phyloP scores from a whole-genome alignment of 306 rosid genomes.

The Argentina anserina region DNA sequence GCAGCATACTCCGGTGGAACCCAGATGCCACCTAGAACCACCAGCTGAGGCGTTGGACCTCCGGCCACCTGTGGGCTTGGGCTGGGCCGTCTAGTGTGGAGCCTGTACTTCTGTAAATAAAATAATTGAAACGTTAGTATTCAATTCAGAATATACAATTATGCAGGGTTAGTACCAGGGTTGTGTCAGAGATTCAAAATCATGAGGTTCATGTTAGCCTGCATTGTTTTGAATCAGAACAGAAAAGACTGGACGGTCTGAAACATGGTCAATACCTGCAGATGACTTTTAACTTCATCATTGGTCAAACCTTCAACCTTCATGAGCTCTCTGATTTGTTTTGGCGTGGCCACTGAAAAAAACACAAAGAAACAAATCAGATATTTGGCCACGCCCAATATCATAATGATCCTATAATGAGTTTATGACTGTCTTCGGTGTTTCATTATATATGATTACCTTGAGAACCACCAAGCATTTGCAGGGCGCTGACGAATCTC shows the following conservation, averaged over 20 bases:
- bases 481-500: slow-evolving; percentile 92
- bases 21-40: slow-evolving; percentile 93
- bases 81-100: slow-evolving; percentile 93
- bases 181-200: background rate
- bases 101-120: slow-evolving; percentile 78
- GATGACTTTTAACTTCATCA: slow-evolving; percentile 99
- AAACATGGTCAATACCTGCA: slow-evolving; percentile 53
- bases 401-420: background rate
- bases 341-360: slow-evolving; percentile 84
- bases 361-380: background rate
- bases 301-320: slow-evolving; percentile 99
- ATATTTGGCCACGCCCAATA: background rate
- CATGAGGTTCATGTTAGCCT: slow-evolving; percentile 3
- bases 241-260: background rate
- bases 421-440: background rate
- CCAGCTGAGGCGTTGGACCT: slow-evolving; percentile 67
- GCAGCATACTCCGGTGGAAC: slow-evolving; percentile 88
- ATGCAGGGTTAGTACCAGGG: background rate
- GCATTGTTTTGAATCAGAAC: slow-evolving; percentile 10
- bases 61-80: slow-evolving; percentile 77
- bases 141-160: background rate
- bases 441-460: slow-evolving; percentile 34
- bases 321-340: slow-evolving; percentile 98
- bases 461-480: slow-evolving; percentile 98
- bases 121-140: background rate